Percentiles rank a stretch among this genome's conserved stretches.
Evolutionary conservation across 2,329 filamentous ascomycete species (phyloP).

Genomic region (Trichoderma hamatum): DNA sequence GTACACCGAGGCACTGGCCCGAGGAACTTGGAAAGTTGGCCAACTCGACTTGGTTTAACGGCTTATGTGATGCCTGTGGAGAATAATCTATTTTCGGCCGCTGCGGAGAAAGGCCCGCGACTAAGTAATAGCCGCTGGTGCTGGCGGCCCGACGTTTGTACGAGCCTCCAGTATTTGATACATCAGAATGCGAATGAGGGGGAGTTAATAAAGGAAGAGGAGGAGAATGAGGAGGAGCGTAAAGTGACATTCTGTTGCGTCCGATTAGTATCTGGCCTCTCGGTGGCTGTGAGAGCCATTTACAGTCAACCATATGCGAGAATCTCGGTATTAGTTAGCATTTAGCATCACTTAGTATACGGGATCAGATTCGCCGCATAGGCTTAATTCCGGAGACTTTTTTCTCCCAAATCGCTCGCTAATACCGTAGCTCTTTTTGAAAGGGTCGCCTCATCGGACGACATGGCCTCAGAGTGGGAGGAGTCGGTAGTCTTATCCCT

Average conservation of each 20-base stretch:
- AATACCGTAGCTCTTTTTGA: background rate
- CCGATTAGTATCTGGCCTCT: background rate
- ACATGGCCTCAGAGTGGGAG: background rate
- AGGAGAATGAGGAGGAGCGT: background rate
- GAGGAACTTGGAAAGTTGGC: background rate
- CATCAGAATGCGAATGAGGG: background rate
- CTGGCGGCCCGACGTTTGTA: slow-evolving; percentile 20
- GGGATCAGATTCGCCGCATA: background rate
- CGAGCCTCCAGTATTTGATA: background rate
- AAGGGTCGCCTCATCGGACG: background rate
- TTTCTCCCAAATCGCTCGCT: background rate
- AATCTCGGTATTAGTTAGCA: background rate
- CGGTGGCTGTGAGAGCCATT: background rate
- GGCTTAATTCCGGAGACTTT: slow-evolving; percentile 9
- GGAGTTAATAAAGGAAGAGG: background rate
- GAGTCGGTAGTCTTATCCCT: background rate
- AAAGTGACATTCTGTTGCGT: background rate
- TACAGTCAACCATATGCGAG: background rate
- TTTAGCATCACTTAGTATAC: background rate
- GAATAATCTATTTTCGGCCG: slow-evolving; percentile 19
- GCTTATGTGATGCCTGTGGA: slow-evolving; percentile 8
- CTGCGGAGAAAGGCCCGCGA: background rate
- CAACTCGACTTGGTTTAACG: background rate
- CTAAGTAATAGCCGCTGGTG: background rate
- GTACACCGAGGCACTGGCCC: background rate